Conservation (phyloP, 2,329 filamentous ascomycete species). For the Fusarium illudens region DNA sequence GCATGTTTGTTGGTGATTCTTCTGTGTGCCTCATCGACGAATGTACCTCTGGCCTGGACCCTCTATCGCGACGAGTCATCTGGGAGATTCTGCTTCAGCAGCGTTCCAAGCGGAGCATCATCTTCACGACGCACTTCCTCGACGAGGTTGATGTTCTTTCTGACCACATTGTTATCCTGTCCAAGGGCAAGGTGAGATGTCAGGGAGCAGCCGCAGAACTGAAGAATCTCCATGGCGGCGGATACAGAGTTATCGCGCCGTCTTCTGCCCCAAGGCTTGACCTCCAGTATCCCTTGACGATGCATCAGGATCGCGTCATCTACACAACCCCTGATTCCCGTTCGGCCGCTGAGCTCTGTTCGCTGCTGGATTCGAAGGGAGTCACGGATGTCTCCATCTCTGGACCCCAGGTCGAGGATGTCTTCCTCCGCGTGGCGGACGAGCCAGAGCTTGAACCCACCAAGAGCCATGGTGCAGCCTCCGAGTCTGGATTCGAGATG, state of each 20-base stretch:
- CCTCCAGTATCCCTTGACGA: slow-evolving; percentile 51
- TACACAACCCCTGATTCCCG: slow-evolving; percentile 58
- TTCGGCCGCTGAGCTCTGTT: slow-evolving; percentile 39
- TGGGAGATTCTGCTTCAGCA: slow-evolving; percentile 75
- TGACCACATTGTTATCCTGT: slow-evolving; percentile 73
- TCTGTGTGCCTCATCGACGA: slow-evolving; percentile 75
- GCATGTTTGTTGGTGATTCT: slow-evolving; percentile 75
- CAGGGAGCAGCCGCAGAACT: slow-evolving; percentile 71
- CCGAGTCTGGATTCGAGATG: slow-evolving; percentile 3
- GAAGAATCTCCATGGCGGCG: slow-evolving; percentile 69
- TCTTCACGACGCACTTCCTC: slow-evolving; percentile 75
- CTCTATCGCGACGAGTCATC: slow-evolving; percentile 71
- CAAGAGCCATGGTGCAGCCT: not conserved
- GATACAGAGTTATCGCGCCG: slow-evolving; percentile 65
- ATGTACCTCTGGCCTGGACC: slow-evolving; percentile 73
- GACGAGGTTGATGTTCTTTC: slow-evolving; percentile 75
- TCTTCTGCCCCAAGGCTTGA: slow-evolving; percentile 32
- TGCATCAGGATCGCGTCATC: slow-evolving; percentile 65
- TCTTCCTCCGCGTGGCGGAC: slow-evolving; percentile 44
- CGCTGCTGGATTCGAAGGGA: slow-evolving; percentile 60
- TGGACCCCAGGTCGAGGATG: slow-evolving; percentile 47
- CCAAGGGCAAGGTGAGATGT: slow-evolving; percentile 68
- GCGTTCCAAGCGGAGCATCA: slow-evolving; percentile 67
- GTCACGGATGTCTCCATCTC: slow-evolving; percentile 45
- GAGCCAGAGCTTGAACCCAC: slow-evolving; percentile 20